Evolutionary conservation across 495 filamentous ascomycete species (phyloP).

Genomic region (Penicillium antarcticum): DNA sequence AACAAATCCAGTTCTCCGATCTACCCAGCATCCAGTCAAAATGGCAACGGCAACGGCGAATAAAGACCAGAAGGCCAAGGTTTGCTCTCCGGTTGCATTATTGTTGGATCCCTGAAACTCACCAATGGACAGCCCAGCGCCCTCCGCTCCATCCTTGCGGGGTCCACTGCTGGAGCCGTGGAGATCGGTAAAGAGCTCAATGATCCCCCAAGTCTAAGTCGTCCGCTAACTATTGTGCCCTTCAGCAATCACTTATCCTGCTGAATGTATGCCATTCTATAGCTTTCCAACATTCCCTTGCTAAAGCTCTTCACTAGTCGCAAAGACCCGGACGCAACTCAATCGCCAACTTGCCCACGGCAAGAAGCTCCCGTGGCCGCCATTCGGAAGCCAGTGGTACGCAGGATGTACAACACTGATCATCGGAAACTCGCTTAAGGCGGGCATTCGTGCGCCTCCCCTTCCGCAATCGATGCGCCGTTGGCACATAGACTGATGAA

Average conservation of each 20-base stretch:
- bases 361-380: slow-evolving; percentile 91
- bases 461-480: neutral
- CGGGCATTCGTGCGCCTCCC: slow-evolving; percentile 75
- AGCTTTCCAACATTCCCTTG: neutral
- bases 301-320: slow-evolving; percentile 52
- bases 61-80: slow-evolving; percentile 45
- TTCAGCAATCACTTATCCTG: slow-evolving; percentile 91
- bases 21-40: slow-evolving; percentile 1
- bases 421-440: slow-evolving; percentile 93
- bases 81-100: slow-evolving; percentile 8
- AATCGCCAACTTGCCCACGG: slow-evolving; percentile 77
- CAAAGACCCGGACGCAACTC: slow-evolving; percentile 92
- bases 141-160: slow-evolving; percentile 82
- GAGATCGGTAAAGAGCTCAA: slow-evolving; percentile 69
- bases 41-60: slow-evolving; percentile 46
- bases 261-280: slow-evolving; percentile 66
- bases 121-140: slow-evolving; percentile 62
- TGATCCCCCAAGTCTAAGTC: slow-evolving; percentile 1
- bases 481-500: slow-evolving; percentile 1
- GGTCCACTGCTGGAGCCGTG: slow-evolving; percentile 85
- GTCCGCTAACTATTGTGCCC: slow-evolving; percentile 9
- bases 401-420: slow-evolving; percentile 96
- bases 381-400: slow-evolving; percentile 93
- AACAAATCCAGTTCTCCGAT: slow-evolving; percentile 10
- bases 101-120: slow-evolving; percentile 5